phyloP scores from a whole-genome alignment of 2,329 filamentous ascomycete genomes.

The Orbilia quercus region DNA sequence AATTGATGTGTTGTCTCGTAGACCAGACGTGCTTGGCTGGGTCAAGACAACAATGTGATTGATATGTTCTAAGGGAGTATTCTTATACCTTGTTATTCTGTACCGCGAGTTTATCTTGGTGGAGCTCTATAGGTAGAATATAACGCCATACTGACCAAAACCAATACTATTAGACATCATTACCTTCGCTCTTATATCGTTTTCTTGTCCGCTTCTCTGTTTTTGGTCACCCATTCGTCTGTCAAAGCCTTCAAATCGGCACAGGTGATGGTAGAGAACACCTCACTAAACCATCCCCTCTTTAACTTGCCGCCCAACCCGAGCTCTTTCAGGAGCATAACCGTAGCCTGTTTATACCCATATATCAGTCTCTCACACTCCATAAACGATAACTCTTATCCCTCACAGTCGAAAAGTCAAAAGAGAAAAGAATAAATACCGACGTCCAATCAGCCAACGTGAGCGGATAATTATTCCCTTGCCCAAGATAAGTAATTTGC shows the following conservation, averaged over 20 bases:
- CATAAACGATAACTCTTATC: background rate
- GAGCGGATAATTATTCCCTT: constrained; percentile 21
- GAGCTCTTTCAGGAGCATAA: constrained; percentile 28
- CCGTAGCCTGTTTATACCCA: constrained; percentile 7
- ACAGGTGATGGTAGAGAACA: constrained; percentile 3
- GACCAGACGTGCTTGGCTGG: too few species aligned
- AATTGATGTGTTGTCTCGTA: too few species aligned
- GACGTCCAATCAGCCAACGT: constrained; percentile 11
- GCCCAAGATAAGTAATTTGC: constrained; percentile 19
- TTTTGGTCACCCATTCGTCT: constrained; percentile 12
- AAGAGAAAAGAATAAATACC: constrained; percentile 20
- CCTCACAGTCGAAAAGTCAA: too few species aligned
- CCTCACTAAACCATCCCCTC: constrained; percentile 15
- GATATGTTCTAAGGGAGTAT: too few species aligned
- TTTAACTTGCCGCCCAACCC: constrained; percentile 33
- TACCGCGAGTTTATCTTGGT: too few species aligned
- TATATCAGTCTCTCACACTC: background rate
- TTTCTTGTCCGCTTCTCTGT: background rate
- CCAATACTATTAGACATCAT: too few species aligned
- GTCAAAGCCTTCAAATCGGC: constrained; percentile 8
- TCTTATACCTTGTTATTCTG: too few species aligned
- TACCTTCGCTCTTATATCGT: too few species aligned
- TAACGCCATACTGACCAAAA: too few species aligned
- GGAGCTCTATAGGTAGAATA: too few species aligned
- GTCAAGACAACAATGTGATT: too few species aligned